Evolutionary conservation across 1,284 basidiomycete genomes (phyloP), one percentile per base, ranked within the genome.

Genomic region (Peniophora sp.): DNA sequence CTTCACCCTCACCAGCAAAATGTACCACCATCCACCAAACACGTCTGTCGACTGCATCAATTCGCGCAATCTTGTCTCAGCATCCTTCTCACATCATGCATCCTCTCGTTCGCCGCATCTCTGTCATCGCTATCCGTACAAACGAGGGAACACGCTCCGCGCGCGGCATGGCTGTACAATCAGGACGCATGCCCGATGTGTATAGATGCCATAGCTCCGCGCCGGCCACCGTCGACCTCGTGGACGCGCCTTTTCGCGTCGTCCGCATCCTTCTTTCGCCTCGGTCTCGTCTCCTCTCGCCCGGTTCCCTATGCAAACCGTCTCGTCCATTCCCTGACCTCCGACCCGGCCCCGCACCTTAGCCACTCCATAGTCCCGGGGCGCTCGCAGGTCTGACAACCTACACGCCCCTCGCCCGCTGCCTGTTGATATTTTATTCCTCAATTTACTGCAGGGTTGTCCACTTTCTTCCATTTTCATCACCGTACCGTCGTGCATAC

Each of bases 11-110:
- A 65, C 64, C 69, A 70, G 67, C 78, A 87, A 88, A 88, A 86
- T 89, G 85, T 89, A 88, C 75, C 75, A 87, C 65, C 66, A 69
- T 50, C 62, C 72, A n/a, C 16, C 65, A 76, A 75, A 77, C 74
- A 79, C 72, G 74, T 79, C 77, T 20, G 69, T 71, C 75, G 78
- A 78, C 79, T 73, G 65, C 65, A 69, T 72, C 73, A 71, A 69
- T 72, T 75, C 74, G 75, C 66, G 71, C 71, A 69, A 66, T 71
- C 75, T 66, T 62, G 73, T 81, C 73, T 75, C 72, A 71, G 76
- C 77, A 79, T 41, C 19, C 38, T 41, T 41, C 38, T 41, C 63
- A 58, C 77, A 74, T 80, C 81, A 86, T 85, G 80, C 85, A 86
- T 82, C 73, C 78, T 76, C 79, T 79, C 72, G 48, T 77, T 76